phyloP scores from a whole-genome alignment of 371 early-diverging fungal genomes.

The Actinomucor elegans region DNA sequence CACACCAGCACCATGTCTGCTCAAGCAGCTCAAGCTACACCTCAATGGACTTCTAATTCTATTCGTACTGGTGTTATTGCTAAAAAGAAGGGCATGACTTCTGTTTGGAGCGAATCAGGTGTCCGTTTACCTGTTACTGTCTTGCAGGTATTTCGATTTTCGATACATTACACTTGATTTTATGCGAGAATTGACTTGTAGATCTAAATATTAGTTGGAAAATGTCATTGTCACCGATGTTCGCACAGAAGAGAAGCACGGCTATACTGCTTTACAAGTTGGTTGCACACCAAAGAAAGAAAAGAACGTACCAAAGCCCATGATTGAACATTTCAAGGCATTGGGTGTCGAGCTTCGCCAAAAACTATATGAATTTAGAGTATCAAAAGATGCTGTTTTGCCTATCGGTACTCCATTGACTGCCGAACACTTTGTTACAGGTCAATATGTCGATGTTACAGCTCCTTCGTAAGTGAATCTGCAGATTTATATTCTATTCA shows the following conservation, averaged over 20 bases:
- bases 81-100: conserved; percentile 92
- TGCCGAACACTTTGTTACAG: conserved; percentile 91
- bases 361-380: conserved; percentile 79
- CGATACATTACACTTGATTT: background rate
- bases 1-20: conserved; percentile 25
- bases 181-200: background rate
- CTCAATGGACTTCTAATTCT: conserved; percentile 47
- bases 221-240: conserved; percentile 73
- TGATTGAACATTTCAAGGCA: conserved; percentile 74
- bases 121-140: conserved; percentile 90
- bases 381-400: conserved; percentile 83
- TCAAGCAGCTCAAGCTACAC: conserved; percentile 26
- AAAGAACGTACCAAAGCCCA: conserved; percentile 66
- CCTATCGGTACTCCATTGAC: conserved; percentile 78
- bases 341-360: conserved; percentile 76
- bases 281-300: conserved; percentile 71
- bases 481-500: background rate
- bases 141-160: conserved; percentile 66
- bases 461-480: conserved; percentile 68
- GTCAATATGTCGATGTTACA: conserved; percentile 92
- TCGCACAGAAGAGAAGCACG: conserved; percentile 60
- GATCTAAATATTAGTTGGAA: conserved; percentile 57
- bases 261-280: conserved; percentile 75
- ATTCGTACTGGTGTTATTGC: conserved; percentile 82
- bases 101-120: conserved; percentile 94